phyloP scores from a whole-genome alignment of 176 grass and related monocot species.

The Carex myosuroides region DNA sequence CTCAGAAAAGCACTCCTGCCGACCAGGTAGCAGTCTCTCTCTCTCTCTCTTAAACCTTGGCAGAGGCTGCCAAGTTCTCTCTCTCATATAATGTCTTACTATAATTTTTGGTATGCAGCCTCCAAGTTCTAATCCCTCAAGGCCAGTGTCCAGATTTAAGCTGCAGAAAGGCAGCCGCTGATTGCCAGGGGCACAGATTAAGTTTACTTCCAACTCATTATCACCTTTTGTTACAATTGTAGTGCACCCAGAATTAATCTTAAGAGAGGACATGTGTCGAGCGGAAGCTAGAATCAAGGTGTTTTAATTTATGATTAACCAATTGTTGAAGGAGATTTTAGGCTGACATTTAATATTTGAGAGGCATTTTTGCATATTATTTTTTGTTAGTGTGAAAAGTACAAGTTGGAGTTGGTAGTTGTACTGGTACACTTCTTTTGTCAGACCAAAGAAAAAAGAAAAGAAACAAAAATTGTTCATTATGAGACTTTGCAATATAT shows the following conservation, averaged over 20 bases:
- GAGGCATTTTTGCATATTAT: not conserved
- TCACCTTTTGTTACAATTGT: not conserved
- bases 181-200: not conserved
- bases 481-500: not conserved
- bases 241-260: not conserved
- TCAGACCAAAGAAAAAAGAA: not conserved
- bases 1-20: slow-evolving; percentile 20
- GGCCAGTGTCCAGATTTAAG: slow-evolving; percentile 91
- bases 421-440: not conserved
- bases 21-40: slow-evolving; percentile 31
- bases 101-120: slow-evolving; percentile 33
- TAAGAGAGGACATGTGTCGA: not conserved
- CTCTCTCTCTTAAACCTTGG: not conserved
- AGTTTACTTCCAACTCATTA: not conserved
- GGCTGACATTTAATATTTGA: not conserved
- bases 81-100: not conserved
- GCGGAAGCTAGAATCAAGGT: not conserved
- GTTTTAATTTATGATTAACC: not conserved
- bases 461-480: not conserved
- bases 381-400: not conserved
- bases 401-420: not conserved
- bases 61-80: not conserved
- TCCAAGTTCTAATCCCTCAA: slow-evolving; percentile 46
- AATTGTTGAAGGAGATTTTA: not conserved
- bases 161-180: slow-evolving; percentile 59